Percentiles rank a stretch among this genome's conserved stretches.
Conservation (phyloP, 441 rosid genomes). For the Adansonia rubrostipa region DNA sequence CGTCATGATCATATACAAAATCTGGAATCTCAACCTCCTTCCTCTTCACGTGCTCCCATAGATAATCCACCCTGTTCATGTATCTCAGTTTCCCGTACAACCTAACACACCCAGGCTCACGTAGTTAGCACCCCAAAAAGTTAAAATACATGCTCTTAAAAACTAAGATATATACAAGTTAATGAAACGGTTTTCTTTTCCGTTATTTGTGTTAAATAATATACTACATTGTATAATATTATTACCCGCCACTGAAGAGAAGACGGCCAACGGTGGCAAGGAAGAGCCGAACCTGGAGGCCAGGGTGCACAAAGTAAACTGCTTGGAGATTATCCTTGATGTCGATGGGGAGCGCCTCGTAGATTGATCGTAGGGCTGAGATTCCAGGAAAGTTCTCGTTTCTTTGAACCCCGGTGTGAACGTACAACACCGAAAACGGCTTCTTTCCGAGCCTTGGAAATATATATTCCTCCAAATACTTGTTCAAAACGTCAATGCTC, state of each 20-base stretch:
- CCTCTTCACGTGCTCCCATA: slow-evolving; percentile 87
- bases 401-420: slow-evolving; percentile 70
- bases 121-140: not conserved
- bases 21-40: not conserved
- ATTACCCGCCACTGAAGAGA: slow-evolving; percentile 66
- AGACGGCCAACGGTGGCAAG: slow-evolving; percentile 82
- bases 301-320: slow-evolving; percentile 78
- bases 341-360: slow-evolving; percentile 64
- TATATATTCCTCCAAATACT: slow-evolving; percentile 57
- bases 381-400: slow-evolving; percentile 75
- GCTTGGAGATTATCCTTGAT: slow-evolving; percentile 65
- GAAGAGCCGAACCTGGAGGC: slow-evolving; percentile 71
- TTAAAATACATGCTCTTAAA: not conserved
- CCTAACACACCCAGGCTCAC: slow-evolving; percentile 40
- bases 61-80: slow-evolving; percentile 62
- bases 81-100: slow-evolving; percentile 71
- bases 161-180: not conserved
- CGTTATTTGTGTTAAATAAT: too few species aligned
- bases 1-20: too few species aligned
- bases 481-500: slow-evolving; percentile 54
- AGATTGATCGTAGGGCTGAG: slow-evolving; percentile 63
- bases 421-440: slow-evolving; percentile 66
- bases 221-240: too few species aligned
- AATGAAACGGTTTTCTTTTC: too few species aligned
- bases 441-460: slow-evolving; percentile 59